Percentiles rank a stretch among this genome's conserved stretches.
phyloP scores from a whole-genome alignment of 176 grass and related monocot species.

The Oryza australiensis region DNA sequence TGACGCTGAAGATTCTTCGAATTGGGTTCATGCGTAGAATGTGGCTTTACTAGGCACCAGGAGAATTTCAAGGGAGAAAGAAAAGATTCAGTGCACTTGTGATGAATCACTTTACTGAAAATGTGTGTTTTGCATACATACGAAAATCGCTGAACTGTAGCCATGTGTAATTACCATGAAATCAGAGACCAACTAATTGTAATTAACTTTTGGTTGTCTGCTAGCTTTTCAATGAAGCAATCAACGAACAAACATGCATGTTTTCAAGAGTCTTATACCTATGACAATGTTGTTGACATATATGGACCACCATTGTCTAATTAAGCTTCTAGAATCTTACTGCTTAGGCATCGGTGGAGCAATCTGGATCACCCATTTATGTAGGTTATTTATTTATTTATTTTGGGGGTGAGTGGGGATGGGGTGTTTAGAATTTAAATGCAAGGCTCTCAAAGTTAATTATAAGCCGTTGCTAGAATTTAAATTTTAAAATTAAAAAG shows the following conservation, averaged over 20 bases:
- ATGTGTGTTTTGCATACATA: neutral
- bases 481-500: too few relatives aligned
- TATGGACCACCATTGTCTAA: neutral
- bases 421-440: too few relatives aligned
- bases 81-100: slow-evolving; percentile 3
- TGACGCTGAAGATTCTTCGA: neutral
- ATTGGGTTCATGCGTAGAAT: neutral
- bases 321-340: neutral
- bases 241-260: neutral
- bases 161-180: slow-evolving; percentile 15
- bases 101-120: neutral
- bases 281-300: neutral
- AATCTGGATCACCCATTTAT: neutral
- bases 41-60: slow-evolving; percentile 4
- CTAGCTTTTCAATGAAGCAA: neutral
- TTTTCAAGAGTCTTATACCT: neutral
- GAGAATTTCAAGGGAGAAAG: neutral
- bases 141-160: neutral
- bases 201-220: slow-evolving; percentile 4
- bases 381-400: too few relatives aligned
- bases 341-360: neutral
- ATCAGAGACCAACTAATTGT: neutral
- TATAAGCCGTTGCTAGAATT: too few relatives aligned
- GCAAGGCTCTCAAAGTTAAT: too few relatives aligned
- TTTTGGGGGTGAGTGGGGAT: too few relatives aligned